These are phyloP conservation scores for Mesostigma viride DNA, from an alignment of 139 green algal genomes.

Conservation along the genomic window DNA sequence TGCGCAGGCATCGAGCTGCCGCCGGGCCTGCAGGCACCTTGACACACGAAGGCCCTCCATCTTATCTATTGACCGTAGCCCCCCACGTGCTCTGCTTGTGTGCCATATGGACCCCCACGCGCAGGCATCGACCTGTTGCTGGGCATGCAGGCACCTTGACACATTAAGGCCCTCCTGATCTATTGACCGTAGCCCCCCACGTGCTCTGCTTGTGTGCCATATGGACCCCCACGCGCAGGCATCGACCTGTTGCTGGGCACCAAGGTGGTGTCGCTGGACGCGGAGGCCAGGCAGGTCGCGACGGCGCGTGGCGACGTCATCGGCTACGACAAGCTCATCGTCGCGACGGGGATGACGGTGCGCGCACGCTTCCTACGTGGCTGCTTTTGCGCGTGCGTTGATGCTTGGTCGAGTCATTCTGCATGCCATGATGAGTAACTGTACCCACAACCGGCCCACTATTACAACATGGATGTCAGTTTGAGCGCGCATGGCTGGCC, in stretches of 20 bases:
- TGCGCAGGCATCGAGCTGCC: no score
- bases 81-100: not conserved
- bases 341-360: constrained; percentile 69
- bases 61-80: not conserved
- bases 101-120: constrained; percentile 12
- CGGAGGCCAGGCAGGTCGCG: constrained; percentile 48
- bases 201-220: not conserved
- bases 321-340: constrained; percentile 67
- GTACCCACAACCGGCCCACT: no score
- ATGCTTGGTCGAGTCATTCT: no score
- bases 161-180: no score
- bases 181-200: not conserved
- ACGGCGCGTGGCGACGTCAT: constrained; percentile 45
- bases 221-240: constrained; percentile 12
- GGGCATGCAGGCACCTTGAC: no score
- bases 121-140: no score
- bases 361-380: no score
- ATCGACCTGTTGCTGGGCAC: constrained; percentile 56
- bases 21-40: no score
- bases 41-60: no score
- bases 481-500: no score
- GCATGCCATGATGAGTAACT: no score
- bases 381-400: not conserved
- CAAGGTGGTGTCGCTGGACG: constrained; percentile 42
- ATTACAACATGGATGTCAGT: no score